These are phyloP conservation scores for Saturnispora zaruensis DNA, from an alignment of 805 yeast genomes.

Conservation along the genomic window DNA sequence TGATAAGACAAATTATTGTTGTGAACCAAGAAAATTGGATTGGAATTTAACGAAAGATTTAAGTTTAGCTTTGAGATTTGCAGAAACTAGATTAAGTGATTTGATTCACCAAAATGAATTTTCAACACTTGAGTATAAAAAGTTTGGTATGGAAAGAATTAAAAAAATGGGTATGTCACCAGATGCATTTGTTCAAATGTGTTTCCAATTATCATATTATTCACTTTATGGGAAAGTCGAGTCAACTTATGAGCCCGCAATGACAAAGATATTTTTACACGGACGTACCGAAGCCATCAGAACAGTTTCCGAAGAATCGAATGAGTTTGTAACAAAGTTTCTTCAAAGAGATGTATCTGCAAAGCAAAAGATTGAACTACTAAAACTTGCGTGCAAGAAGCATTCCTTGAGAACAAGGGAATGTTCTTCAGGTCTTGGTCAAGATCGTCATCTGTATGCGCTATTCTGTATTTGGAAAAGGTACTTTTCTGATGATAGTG, in stretches of 20 bases:
- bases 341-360: constrained; percentile 58
- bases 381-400: constrained; percentile 60
- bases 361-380: constrained; percentile 47
- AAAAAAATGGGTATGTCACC: constrained; percentile 85
- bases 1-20: constrained; percentile 36
- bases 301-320: constrained; percentile 73
- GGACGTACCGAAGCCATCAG: constrained; percentile 92
- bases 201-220: constrained; percentile 86
- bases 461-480: constrained; percentile 81
- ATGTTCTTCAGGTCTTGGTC: constrained; percentile 76
- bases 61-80: constrained; percentile 74
- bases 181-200: constrained; percentile 91
- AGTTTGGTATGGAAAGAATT: constrained; percentile 67
- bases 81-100: constrained; percentile 83
- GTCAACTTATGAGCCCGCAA: constrained; percentile 92
- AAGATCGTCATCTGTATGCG: constrained; percentile 85
- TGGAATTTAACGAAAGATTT: constrained; percentile 79
- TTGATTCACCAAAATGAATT: constrained; percentile 85
- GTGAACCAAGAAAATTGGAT: constrained; percentile 79
- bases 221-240: constrained; percentile 90
- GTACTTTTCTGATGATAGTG: constrained; percentile 28
- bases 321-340: constrained; percentile 74
- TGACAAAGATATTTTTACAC: constrained; percentile 81
- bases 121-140: constrained; percentile 63
- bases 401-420: constrained; percentile 63